Conservation (phyloP, 2,329 filamentous ascomycete genomes). For the Pseudopithomyces maydicus region DNA sequence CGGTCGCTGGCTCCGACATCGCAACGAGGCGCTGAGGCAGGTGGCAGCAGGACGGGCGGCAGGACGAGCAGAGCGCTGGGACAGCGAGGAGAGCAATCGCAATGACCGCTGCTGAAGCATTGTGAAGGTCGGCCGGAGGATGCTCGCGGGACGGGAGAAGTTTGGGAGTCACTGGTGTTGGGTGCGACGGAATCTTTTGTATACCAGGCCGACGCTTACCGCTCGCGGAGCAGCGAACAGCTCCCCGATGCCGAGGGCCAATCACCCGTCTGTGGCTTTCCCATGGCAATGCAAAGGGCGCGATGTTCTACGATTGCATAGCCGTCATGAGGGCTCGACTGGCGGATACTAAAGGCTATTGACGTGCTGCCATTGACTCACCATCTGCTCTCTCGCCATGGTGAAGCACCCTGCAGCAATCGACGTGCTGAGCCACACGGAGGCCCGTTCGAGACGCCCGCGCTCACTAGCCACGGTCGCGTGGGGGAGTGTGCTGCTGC, state of each 20-base stretch:
- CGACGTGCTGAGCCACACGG: slow-evolving; percentile 18
- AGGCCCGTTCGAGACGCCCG: slow-evolving; percentile 8
- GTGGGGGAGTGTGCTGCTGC: slow-evolving; percentile 22
- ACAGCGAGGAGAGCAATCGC: slow-evolving; percentile 39
- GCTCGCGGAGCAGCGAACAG: slow-evolving; percentile 10
- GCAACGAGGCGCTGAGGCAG: slow-evolving; percentile 46
- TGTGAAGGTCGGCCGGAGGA: slow-evolving; percentile 19
- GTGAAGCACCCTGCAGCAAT: background rate
- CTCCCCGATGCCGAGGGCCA: slow-evolving; percentile 16
- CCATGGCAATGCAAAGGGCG: slow-evolving; percentile 22
- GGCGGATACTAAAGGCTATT: slow-evolving; percentile 36
- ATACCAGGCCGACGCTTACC: slow-evolving; percentile 34
- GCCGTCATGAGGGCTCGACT: background rate
- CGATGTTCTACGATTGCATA: slow-evolving; percentile 12
- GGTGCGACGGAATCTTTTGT: slow-evolving; percentile 24
- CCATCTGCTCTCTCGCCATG: background rate
- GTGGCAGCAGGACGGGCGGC: slow-evolving; percentile 31
- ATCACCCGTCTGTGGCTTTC: slow-evolving; percentile 16
- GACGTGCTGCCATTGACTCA: slow-evolving; percentile 17
- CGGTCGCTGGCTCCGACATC: slow-evolving; percentile 52
- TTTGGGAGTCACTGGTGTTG: slow-evolving; percentile 11
- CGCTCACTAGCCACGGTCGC: slow-evolving; percentile 21
- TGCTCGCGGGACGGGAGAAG: slow-evolving; percentile 15
- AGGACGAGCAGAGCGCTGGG: slow-evolving; percentile 32
- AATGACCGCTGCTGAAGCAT: slow-evolving; percentile 46